Percentiles rank a stretch among this genome's conserved stretches.
phyloP scores from a whole-genome alignment of 2,329 filamentous ascomycete species.

The Sarocladium kiliense region DNA sequence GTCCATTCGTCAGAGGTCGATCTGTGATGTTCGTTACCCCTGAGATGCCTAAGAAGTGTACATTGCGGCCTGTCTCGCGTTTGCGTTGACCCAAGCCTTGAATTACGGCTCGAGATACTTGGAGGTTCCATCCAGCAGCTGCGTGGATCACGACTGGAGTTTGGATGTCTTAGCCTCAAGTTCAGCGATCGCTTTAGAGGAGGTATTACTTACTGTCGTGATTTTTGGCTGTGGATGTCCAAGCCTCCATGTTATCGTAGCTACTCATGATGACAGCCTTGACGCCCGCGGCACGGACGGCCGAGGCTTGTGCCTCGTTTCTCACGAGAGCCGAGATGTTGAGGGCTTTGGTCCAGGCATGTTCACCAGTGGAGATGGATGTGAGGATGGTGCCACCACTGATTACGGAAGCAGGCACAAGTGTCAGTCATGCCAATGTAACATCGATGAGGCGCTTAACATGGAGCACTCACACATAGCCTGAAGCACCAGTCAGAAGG shows the following conservation, averaged over 20 bases:
- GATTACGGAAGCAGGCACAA: neutral
- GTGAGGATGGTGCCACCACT: neutral
- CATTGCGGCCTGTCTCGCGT: neutral
- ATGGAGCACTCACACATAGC: neutral
- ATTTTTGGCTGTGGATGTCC: neutral
- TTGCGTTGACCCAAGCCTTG: neutral
- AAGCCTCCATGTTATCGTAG: neutral
- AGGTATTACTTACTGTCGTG: neutral
- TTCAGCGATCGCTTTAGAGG: no score
- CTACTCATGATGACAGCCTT: neutral
- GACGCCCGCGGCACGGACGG: neutral
- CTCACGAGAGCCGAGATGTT: neutral
- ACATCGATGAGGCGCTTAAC: neutral
- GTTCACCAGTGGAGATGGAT: neutral
- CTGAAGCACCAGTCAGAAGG: neutral
- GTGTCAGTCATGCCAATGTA: no score
- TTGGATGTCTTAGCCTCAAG: neutral
- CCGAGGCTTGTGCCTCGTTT: neutral
- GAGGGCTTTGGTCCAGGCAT: neutral
- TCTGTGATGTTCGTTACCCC: neutral
- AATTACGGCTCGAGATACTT: neutral
- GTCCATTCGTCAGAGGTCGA: neutral
- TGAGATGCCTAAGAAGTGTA: constrained; percentile 1
- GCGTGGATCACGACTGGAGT: neutral
- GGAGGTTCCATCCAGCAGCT: neutral